Evolutionary conservation across 805 yeast genomes (phyloP).

Genomic region (Candida namnaoensis): DNA sequence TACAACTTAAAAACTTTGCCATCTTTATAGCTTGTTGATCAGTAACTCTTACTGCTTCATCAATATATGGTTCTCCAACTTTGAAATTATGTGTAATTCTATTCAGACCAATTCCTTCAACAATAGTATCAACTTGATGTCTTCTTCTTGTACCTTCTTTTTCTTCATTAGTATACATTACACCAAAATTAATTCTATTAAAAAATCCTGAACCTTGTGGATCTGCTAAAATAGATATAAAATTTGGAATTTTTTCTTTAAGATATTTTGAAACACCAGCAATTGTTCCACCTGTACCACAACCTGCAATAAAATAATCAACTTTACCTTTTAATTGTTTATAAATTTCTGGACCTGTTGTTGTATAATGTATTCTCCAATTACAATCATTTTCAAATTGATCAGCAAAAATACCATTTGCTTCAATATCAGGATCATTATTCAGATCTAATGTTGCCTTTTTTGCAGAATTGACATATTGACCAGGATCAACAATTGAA

Average conservation of each 20-base stretch:
- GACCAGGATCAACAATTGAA: conserved; percentile 86
- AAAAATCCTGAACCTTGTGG: conserved; percentile 94
- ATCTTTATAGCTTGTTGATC: conserved; percentile 78
- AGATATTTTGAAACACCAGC: conserved; percentile 82
- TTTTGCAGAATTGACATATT: conserved; percentile 85
- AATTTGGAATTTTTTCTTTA: conserved; percentile 34
- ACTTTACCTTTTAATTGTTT: conserved; percentile 54
- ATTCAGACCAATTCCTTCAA: conserved; percentile 91
- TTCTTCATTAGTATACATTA: conserved; percentile 86
- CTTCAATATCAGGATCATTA: conserved; percentile 23
- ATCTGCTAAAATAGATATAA: conserved; percentile 65
- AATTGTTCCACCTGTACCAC: conserved; percentile 97
- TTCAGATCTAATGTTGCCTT: conserved; percentile 45
- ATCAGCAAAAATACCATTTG: conserved; percentile 79
- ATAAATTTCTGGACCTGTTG: conserved; percentile 94
- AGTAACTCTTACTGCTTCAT: conserved; percentile 69
- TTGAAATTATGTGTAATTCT: conserved; percentile 76
- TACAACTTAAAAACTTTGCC: conserved; percentile 75
- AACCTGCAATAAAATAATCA: conserved; percentile 80
- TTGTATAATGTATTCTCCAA: conserved; percentile 73
- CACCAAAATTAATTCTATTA: conserved; percentile 81
- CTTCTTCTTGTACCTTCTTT: conserved; percentile 89
- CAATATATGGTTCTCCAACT: conserved; percentile 61
- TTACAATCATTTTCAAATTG: conserved; percentile 92
- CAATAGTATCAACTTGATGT: conserved; percentile 91